Percentiles rank a stretch among this genome's conserved stretches.
These are phyloP conservation scores for Fusarium citri DNA, from an alignment of 2,329 filamentous ascomycete genomes.

Conservation along the genomic window DNA sequence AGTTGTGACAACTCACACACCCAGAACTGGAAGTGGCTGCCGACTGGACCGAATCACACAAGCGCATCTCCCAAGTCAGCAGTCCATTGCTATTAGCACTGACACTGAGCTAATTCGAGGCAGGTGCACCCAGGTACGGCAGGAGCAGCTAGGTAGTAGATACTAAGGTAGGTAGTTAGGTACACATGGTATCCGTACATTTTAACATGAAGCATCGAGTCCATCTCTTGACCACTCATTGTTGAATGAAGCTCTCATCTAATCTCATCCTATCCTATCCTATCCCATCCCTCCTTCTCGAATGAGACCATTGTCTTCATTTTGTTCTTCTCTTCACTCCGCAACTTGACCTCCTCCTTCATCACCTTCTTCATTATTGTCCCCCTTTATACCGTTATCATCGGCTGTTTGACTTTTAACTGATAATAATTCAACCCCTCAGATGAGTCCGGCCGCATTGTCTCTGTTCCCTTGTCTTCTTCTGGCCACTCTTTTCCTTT, in stretches of 20 bases:
- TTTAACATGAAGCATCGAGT: constrained; percentile 20
- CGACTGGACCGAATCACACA: constrained; percentile 10
- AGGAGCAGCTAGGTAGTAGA: not conserved
- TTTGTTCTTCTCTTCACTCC: constrained; percentile 17
- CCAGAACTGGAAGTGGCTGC: constrained; percentile 29
- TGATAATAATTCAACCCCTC: constrained; percentile 33
- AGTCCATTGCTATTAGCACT: constrained; percentile 3
- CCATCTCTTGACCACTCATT: constrained; percentile 33
- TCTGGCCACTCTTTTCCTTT: constrained; percentile 44
- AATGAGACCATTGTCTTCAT: constrained; percentile 28
- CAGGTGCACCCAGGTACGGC: constrained; percentile 12
- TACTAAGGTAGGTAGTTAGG: not conserved
- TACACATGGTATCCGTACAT: constrained; percentile 1
- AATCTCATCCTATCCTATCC: constrained; percentile 32
- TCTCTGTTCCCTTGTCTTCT: constrained; percentile 39
- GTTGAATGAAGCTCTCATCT: constrained; percentile 37
- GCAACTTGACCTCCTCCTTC: constrained; percentile 12
- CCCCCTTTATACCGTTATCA: constrained; percentile 19
- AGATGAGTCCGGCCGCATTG: constrained; percentile 51
- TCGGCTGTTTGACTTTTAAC: constrained; percentile 24
- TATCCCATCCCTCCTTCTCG: constrained; percentile 18
- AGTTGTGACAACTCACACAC: constrained; percentile 21
- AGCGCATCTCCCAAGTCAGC: constrained; percentile 3
- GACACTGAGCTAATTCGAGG: constrained; percentile 10
- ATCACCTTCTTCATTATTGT: constrained; percentile 2